phyloP scores from a whole-genome alignment of 2,329 filamentous ascomycete species.

The Phialophora chinensis region DNA sequence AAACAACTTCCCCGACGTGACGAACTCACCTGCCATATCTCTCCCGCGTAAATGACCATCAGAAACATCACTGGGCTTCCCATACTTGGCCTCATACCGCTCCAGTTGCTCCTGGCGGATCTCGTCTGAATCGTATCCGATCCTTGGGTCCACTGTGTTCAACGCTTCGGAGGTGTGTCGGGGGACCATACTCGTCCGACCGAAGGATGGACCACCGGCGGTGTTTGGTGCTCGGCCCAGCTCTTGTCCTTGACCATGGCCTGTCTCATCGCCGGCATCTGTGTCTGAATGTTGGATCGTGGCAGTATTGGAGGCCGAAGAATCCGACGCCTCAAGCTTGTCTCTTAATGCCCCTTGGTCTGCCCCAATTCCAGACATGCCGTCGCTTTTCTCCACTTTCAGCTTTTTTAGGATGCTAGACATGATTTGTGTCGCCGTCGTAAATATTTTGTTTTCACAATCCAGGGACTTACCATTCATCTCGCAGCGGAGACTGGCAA shows the following conservation, averaged over 20 bases:
- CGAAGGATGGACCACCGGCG: conserved; percentile 25
- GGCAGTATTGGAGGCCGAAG: not conserved
- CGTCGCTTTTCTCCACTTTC: conserved; percentile 19
- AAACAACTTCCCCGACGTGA: not conserved
- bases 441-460: not conserved
- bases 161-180: conserved; percentile 19
- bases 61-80: conserved; percentile 16
- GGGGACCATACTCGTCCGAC: conserved; percentile 19
- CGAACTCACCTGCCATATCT: conserved; percentile 18
- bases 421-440: not conserved
- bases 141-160: conserved; percentile 23
- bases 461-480: not conserved
- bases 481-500: too few species aligned
- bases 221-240: conserved; percentile 20
- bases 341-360: conserved; percentile 22
- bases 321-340: conserved; percentile 7
- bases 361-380: conserved; percentile 22
- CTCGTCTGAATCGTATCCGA: conserved; percentile 20
- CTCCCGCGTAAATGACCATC: conserved; percentile 15
- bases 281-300: conserved; percentile 1
- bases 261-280: not conserved
- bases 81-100: conserved; percentile 21
- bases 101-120: conserved; percentile 13
- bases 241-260: conserved; percentile 11
- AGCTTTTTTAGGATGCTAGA: conserved; percentile 19